phyloP scores from a whole-genome alignment of 768 basidiomycete genomes.

The Austroboletus eburneus region DNA sequence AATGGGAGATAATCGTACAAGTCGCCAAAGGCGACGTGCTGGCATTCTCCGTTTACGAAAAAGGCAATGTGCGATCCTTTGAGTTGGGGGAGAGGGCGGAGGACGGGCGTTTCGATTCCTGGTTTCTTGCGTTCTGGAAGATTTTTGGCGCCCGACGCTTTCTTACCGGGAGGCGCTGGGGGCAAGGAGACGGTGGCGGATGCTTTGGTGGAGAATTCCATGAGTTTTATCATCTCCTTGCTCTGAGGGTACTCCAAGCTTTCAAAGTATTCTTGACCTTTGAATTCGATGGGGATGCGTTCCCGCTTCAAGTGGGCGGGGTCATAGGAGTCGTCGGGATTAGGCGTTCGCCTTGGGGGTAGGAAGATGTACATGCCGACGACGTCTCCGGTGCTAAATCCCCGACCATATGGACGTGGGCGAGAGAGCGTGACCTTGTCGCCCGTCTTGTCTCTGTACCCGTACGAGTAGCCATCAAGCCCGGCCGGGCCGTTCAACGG shows the following conservation, averaged over 20 bases:
- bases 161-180: constrained; percentile 53
- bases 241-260: constrained; percentile 80
- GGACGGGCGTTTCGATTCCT: constrained; percentile 33
- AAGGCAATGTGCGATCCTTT: constrained; percentile 75
- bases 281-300: constrained; percentile 91
- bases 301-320: constrained; percentile 83
- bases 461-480: constrained; percentile 91
- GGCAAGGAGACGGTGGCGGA: constrained; percentile 52
- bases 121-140: constrained; percentile 52
- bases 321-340: constrained; percentile 64
- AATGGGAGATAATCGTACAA: constrained; percentile 89
- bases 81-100: constrained; percentile 68
- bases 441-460: constrained; percentile 85
- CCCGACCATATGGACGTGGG: constrained; percentile 68
- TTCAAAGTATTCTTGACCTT: constrained; percentile 97
- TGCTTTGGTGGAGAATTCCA: constrained; percentile 69
- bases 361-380: constrained; percentile 92
- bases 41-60: constrained; percentile 86
- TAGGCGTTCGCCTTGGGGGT: constrained; percentile 59
- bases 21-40: constrained; percentile 81
- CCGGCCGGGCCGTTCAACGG: constrained; percentile 93
- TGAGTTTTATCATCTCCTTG: constrained; percentile 89
- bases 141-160: constrained; percentile 63
- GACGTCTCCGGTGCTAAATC: constrained; percentile 80
- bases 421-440: constrained; percentile 87